Percentiles rank a stretch among this genome's conserved stretches.
These are phyloP conservation scores for Exophiala oligosperma DNA, from an alignment of 2,329 filamentous ascomycete species.

Conservation along the genomic window DNA sequence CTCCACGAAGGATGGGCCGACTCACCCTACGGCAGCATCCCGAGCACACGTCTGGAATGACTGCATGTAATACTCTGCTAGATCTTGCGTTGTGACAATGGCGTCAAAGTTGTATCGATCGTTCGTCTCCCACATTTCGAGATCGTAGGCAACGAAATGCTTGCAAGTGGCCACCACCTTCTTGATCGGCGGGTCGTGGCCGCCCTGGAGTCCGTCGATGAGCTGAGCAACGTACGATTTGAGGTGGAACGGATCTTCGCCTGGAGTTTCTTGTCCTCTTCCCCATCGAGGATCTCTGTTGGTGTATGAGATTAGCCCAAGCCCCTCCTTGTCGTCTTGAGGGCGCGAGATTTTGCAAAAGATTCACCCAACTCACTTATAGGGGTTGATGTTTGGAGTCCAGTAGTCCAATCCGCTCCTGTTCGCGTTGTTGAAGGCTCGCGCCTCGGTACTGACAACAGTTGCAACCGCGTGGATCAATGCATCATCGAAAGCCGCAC, in stretches of 20 bases:
- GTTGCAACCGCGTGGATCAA: constrained; percentile 59
- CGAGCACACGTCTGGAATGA: constrained; percentile 64
- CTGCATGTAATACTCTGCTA: constrained; percentile 67
- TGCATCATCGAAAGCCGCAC: constrained; percentile 64
- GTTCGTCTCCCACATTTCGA: constrained; percentile 49
- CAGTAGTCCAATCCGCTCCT: constrained; percentile 59
- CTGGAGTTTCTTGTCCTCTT: constrained; percentile 60
- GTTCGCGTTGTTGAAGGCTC: constrained; percentile 64
- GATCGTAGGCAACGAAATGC: constrained; percentile 60
- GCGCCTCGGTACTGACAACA: constrained; percentile 58
- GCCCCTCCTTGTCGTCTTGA: not conserved
- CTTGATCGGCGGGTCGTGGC: constrained; percentile 41
- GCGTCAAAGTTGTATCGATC: constrained; percentile 58
- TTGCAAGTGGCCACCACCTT: constrained; percentile 60
- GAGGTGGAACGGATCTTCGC: constrained; percentile 56
- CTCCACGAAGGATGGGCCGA: not conserved
- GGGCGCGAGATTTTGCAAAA: not conserved
- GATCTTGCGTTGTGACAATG: constrained; percentile 55
- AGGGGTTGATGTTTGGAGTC: constrained; percentile 69
- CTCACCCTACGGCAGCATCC: constrained; percentile 46
- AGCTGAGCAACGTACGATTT: constrained; percentile 54
- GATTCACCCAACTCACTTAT: constrained; percentile 32
- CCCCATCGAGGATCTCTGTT: constrained; percentile 62
- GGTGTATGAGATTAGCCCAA: not conserved
- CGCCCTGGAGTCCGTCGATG: constrained; percentile 56